A percentile compares a stretch with the other conserved stretches of the same genome.
phyloP scores from a whole-genome alignment of 1,284 basidiomycete species.

The Somion occarium region DNA sequence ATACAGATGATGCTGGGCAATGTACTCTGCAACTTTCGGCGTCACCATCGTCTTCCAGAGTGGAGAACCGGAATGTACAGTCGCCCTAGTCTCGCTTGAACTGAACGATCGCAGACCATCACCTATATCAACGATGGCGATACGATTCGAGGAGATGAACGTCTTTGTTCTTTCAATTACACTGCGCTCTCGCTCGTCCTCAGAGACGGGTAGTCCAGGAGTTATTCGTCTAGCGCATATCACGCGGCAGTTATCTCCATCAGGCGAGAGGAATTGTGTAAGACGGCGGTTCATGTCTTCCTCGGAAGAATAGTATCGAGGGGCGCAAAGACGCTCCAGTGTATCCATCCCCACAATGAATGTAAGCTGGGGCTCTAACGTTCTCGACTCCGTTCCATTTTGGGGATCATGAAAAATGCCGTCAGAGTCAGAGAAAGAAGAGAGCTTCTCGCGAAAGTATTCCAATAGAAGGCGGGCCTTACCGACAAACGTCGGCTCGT shows the following conservation, averaged over 20 bases:
- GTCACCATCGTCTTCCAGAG: constrained; percentile 40
- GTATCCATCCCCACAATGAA: constrained; percentile 78
- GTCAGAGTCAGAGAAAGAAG: constrained; percentile 10
- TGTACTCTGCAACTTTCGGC: constrained; percentile 39
- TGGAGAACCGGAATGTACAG: constrained; percentile 33
- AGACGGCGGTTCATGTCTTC: constrained; percentile 53
- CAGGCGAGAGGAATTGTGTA: constrained; percentile 51
- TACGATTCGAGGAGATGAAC: constrained; percentile 46
- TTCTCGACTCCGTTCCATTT: neutral
- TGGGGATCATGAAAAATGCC: neutral
- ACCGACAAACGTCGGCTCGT: constrained; percentile 86
- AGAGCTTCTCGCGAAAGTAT: constrained; percentile 42
- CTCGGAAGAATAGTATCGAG: constrained; percentile 69
- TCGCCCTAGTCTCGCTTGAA: constrained; percentile 67
- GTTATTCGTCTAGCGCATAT: constrained; percentile 63
- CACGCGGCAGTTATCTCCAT: constrained; percentile 61
- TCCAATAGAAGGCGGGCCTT: constrained; percentile 68
- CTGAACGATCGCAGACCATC: constrained; percentile 57
- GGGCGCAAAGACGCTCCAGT: constrained; percentile 77
- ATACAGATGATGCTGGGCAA: constrained; percentile 50
- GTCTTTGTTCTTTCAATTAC: constrained; percentile 37
- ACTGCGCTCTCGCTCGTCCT: constrained; percentile 26
- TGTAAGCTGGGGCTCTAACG: constrained; percentile 14
- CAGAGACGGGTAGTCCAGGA: constrained; percentile 14
- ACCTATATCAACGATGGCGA: constrained; percentile 60